Conservation (phyloP, 169 alveolate genomes). For the Condylostoma magnum region DNA sequence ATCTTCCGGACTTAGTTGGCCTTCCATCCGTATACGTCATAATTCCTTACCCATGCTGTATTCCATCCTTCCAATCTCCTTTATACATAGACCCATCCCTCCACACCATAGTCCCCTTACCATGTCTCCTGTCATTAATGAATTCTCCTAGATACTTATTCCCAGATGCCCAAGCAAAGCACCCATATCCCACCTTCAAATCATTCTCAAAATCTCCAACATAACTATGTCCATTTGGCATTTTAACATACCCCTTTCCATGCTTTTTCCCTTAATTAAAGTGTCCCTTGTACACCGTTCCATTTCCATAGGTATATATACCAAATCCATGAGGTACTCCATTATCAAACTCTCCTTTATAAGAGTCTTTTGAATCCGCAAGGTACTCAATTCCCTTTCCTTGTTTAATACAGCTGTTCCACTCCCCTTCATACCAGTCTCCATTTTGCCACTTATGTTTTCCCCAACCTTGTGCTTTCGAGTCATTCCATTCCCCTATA, state of each 20-base stretch:
- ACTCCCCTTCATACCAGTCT: slow-evolving; percentile 31
- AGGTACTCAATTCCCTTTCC: slow-evolving; percentile 19
- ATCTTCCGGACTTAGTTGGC: slow-evolving; percentile 22
- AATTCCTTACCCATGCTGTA: slow-evolving; percentile 87
- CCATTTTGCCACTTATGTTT: slow-evolving; percentile 28
- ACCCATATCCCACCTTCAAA: slow-evolving; percentile 22
- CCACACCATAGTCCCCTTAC: slow-evolving; percentile 81
- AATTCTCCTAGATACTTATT: slow-evolving; percentile 68
- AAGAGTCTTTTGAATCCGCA: slow-evolving; percentile 1
- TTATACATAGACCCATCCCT: slow-evolving; percentile 74
- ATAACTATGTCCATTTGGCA: slow-evolving; percentile 5
- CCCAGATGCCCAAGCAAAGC: slow-evolving; percentile 22
- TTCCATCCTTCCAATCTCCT: slow-evolving; percentile 83
- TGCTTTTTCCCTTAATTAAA: slow-evolving; percentile 28
- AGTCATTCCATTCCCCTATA: slow-evolving; percentile 31
- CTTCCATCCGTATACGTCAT: slow-evolving; percentile 84
- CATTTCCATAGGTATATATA: slow-evolving; percentile 15
- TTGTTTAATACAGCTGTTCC: slow-evolving; percentile 16
- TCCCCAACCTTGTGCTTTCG: slow-evolving; percentile 36
- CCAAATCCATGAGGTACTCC: slow-evolving; percentile 28
- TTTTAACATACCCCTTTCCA: slow-evolving; percentile 25
- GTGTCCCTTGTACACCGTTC: slow-evolving; percentile 16
- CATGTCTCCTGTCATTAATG: slow-evolving; percentile 80
- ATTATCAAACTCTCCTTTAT: slow-evolving; percentile 13
- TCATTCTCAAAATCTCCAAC: slow-evolving; percentile 25